A percentile compares a stretch with the other conserved stretches of the same genome.
Evolutionary conservation across 2,329 filamentous ascomycete genomes (phyloP).

Genomic region (Verticillium isaacii): DNA sequence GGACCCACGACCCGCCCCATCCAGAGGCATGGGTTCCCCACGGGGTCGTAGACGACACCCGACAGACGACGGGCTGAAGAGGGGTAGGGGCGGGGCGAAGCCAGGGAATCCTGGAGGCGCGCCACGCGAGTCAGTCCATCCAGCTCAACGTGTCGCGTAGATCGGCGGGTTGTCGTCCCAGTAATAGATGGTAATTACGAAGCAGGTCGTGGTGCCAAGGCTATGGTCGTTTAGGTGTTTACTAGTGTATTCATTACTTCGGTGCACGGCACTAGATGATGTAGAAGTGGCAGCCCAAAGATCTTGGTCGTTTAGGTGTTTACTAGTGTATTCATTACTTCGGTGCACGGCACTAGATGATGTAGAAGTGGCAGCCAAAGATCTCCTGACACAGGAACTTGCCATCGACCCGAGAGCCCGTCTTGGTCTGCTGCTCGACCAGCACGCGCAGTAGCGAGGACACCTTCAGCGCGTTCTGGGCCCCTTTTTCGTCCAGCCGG

Average conservation of each 20-base stretch:
- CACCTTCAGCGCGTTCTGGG: not conserved
- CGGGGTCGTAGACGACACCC: not conserved
- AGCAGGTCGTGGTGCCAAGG: too few relatives aligned
- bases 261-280: not conserved
- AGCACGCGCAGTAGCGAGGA: not conserved
- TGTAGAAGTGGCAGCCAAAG: constrained; percentile 1
- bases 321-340: not conserved
- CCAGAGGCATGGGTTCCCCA: not conserved
- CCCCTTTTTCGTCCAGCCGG: constrained; percentile 1
- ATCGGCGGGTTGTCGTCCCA: too few relatives aligned
- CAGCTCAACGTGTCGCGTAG: too few relatives aligned
- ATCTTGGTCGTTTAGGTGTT: not conserved
- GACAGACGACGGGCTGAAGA: not conserved
- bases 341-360: not conserved
- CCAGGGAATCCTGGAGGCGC: too few relatives aligned
- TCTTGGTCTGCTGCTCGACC: not conserved
- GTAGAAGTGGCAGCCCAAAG: constrained; percentile 1
- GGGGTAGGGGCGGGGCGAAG: too few relatives aligned
- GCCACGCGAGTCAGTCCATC: too few relatives aligned
- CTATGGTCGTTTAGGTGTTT: too few relatives aligned
- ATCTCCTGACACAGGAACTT: constrained; percentile 1
- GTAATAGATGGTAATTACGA: too few relatives aligned
- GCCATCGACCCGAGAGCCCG: not conserved
- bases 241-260: not conserved
- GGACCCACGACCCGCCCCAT: not conserved